phyloP scores from a whole-genome alignment of 495 filamentous ascomycete genomes.

The Jackrogersella minutella region DNA sequence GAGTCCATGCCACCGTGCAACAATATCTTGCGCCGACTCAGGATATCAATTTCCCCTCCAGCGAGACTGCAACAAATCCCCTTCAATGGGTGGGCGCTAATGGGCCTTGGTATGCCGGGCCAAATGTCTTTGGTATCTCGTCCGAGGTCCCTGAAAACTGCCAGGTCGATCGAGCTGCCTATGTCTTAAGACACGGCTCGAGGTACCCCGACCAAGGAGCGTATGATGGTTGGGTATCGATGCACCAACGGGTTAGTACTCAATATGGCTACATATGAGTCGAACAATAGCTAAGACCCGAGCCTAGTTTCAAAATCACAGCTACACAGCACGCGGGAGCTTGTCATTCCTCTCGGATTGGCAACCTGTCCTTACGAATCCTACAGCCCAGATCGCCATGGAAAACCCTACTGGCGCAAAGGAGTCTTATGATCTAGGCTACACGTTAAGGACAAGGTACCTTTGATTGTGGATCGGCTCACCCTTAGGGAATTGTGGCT shows the following conservation, averaged over 20 bases:
- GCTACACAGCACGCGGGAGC: slow-evolving; percentile 52
- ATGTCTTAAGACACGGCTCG: slow-evolving; percentile 64
- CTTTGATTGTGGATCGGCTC: not conserved
- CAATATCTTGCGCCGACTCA: slow-evolving; percentile 48
- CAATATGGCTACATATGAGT: not conserved
- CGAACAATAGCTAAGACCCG: not conserved
- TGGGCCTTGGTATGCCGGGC: slow-evolving; percentile 62
- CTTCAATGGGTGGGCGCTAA: slow-evolving; percentile 62
- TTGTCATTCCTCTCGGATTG: slow-evolving; percentile 62
- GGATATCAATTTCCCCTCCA: slow-evolving; percentile 51
- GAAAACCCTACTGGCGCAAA: slow-evolving; percentile 64
- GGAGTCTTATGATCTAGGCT: slow-evolving; percentile 56
- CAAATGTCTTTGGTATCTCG: slow-evolving; percentile 62
- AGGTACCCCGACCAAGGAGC: slow-evolving; percentile 64
- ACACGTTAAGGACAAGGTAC: slow-evolving; percentile 44
- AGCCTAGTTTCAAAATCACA: slow-evolving; percentile 52
- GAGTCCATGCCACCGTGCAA: not conserved
- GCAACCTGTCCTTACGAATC: slow-evolving; percentile 59
- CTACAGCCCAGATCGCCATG: slow-evolving; percentile 57
- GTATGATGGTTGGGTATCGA: slow-evolving; percentile 59
- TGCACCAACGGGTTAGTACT: slow-evolving; percentile 52
- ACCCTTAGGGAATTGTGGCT: slow-evolving; percentile 11
- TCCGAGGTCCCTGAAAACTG: slow-evolving; percentile 59
- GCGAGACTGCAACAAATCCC: slow-evolving; percentile 47
- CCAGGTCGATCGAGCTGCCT: slow-evolving; percentile 62